phyloP scores from a whole-genome alignment of 306 rosid genomes.

The Myrica gale region DNA sequence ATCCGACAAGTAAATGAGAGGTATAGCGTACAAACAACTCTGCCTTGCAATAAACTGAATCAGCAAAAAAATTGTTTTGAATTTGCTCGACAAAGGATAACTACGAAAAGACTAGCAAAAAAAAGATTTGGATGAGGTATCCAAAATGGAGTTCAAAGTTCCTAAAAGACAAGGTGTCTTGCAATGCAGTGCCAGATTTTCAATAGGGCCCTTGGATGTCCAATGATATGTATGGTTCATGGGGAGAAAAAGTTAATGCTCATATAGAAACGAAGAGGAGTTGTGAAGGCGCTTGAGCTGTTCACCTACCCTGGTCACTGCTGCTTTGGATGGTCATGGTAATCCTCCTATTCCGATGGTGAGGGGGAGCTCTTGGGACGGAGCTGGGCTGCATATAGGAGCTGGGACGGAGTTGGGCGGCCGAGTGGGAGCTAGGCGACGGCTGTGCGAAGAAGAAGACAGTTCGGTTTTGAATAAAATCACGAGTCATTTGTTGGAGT shows the following conservation, averaged over 20 bases:
- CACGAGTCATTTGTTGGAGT: no score
- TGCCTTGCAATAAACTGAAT: background rate
- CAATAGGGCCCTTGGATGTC: background rate
- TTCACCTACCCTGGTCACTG: slow-evolving; percentile 13
- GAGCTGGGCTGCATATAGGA: no score
- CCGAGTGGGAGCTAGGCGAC: no score
- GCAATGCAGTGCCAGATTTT: slow-evolving; percentile 4
- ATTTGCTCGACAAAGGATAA: background rate
- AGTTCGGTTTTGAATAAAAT: no score
- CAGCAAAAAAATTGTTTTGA: background rate
- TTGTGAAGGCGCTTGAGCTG: slow-evolving; percentile 44
- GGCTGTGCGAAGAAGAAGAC: no score
- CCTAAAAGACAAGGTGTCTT: background rate
- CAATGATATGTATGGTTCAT: background rate
- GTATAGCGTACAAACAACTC: background rate
- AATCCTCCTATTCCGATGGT: no score
- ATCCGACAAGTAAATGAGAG: background rate
- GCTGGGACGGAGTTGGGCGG: no score
- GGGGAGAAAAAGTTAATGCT: background rate
- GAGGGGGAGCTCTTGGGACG: no score
- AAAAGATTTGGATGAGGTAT: background rate
- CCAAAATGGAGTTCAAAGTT: background rate
- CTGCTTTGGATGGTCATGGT: background rate
- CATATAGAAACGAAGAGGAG: background rate
- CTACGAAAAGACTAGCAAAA: background rate